These are phyloP conservation scores for Rauvolfia tetraphylla DNA, from an alignment of 257 asterid genomes.

Conservation along the genomic window DNA sequence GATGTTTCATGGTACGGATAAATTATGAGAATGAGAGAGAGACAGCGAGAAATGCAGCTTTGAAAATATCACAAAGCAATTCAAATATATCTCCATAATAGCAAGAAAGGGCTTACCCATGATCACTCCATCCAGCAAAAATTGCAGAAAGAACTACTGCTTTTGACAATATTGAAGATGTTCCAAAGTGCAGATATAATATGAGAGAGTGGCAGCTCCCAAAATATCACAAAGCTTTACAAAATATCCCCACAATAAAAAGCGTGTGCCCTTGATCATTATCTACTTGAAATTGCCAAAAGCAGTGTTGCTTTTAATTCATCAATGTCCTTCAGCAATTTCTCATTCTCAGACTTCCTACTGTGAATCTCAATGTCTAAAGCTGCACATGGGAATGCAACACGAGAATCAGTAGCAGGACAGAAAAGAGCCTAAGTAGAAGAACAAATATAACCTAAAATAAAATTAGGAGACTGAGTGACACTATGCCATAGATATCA, in stretches of 20 bases:
- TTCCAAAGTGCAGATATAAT: neutral
- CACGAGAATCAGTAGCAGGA: slow-evolving; percentile 2
- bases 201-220: neutral
- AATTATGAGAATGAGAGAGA: neutral
- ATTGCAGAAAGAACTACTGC: slow-evolving; percentile 27
- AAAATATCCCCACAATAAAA: neutral
- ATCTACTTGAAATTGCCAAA: slow-evolving; percentile 20
- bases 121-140: slow-evolving; percentile 12
- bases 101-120: slow-evolving; percentile 13
- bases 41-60: no score
- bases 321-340: slow-evolving; percentile 30
- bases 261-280: slow-evolving; percentile 13
- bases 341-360: slow-evolving; percentile 33
- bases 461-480: neutral
- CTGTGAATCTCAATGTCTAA: slow-evolving; percentile 32
- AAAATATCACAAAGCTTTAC: neutral
- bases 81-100: neutral
- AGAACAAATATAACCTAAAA: neutral
- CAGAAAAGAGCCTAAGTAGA: neutral
- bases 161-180: slow-evolving; percentile 9
- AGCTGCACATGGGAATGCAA: slow-evolving; percentile 25
- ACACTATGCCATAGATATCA: neutral
- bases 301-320: slow-evolving; percentile 38
- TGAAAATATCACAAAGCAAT: neutral
- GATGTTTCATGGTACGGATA: neutral